phyloP scores from a whole-genome alignment of 192 early-diverging fungal genomes.

The Gamsiella multidivaricata region DNA sequence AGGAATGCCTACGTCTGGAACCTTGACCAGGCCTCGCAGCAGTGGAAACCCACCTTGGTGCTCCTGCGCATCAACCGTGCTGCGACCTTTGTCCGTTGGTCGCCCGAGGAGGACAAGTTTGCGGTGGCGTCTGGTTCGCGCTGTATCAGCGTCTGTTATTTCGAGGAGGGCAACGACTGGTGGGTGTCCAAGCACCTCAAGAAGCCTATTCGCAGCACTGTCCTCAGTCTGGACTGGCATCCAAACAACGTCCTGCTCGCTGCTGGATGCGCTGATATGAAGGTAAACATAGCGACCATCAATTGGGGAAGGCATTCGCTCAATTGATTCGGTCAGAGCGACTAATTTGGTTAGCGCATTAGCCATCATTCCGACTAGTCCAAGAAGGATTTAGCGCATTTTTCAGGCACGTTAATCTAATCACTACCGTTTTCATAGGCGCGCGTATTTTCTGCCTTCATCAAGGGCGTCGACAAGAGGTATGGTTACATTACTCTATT shows the following conservation, averaged over 20 bases:
- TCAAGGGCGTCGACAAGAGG: slow-evolving; percentile 95
- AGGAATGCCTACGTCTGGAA: slow-evolving; percentile 99
- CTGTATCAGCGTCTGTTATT: slow-evolving; percentile 93
- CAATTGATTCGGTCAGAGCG: not conserved
- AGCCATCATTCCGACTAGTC: not conserved
- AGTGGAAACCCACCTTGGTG: slow-evolving; percentile 93
- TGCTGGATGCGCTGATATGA: slow-evolving; percentile 88
- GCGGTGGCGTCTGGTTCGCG: slow-evolving; percentile 95
- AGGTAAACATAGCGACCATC: slow-evolving; percentile 53
- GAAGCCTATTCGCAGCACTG: slow-evolving; percentile 91
- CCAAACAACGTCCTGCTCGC: slow-evolving; percentile 95
- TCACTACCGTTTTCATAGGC: slow-evolving; percentile 56
- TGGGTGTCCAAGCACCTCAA: slow-evolving; percentile 96
- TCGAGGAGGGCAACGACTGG: slow-evolving; percentile 97
- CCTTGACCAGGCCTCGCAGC: slow-evolving; percentile 62
- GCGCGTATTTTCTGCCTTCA: slow-evolving; percentile 94
- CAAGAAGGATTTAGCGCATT: not conserved
- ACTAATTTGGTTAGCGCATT: not conserved
- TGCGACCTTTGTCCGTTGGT: slow-evolving; percentile 94
- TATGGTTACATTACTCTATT: slow-evolving; percentile 23
- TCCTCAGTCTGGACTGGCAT: slow-evolving; percentile 93
- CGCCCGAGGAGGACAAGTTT: slow-evolving; percentile 97
- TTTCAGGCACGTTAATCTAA: slow-evolving; percentile 2
- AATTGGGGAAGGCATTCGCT: too few relatives aligned
- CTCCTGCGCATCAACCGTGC: slow-evolving; percentile 96